A percentile compares a stretch with the other conserved stretches of the same genome.
Evolutionary conservation across 768 basidiomycete species (phyloP).

Genomic region (Calocera cornea): DNA sequence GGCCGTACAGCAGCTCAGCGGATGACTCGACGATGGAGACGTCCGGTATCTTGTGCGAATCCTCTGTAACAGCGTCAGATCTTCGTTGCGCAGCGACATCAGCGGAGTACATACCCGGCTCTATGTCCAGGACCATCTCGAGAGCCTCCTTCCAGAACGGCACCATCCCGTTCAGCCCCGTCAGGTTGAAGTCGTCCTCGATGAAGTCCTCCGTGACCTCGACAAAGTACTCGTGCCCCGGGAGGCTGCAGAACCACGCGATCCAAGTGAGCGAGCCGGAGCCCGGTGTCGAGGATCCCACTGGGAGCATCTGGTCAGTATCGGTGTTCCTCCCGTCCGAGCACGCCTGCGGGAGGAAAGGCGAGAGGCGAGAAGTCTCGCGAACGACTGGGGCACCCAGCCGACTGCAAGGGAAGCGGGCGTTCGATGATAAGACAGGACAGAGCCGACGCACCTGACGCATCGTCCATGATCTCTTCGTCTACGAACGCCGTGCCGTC

Average conservation of each 20-base stretch:
- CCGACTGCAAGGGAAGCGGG: background rate
- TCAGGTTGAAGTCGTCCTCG: conserved; percentile 98
- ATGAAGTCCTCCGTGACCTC: conserved; percentile 98
- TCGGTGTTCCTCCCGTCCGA: background rate
- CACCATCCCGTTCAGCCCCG: conserved; percentile 87
- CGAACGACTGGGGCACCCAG: background rate
- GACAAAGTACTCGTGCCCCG: conserved; percentile 95
- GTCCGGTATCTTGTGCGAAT: conserved; percentile 90
- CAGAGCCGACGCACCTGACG: background rate
- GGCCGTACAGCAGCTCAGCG: conserved; percentile 91
- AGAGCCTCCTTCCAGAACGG: conserved; percentile 99
- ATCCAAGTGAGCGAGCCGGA: conserved; percentile 63
- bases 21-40: conserved; percentile 97
- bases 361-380: background rate
- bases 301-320: background rate
- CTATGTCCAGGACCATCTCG: conserved; percentile 99
- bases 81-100: conserved; percentile 9
- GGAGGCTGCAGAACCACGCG: conserved; percentile 88
- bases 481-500: background rate
- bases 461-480: conserved; percentile 2
- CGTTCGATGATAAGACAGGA: background rate
- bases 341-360: background rate
- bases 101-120: conserved; percentile 65
- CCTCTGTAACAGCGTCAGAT: conserved; percentile 36
- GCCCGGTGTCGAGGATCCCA: background rate